These are phyloP conservation scores for Aspergillus incahuasiensis DNA, from an alignment of 495 filamentous ascomycete species.

Conservation along the genomic window DNA sequence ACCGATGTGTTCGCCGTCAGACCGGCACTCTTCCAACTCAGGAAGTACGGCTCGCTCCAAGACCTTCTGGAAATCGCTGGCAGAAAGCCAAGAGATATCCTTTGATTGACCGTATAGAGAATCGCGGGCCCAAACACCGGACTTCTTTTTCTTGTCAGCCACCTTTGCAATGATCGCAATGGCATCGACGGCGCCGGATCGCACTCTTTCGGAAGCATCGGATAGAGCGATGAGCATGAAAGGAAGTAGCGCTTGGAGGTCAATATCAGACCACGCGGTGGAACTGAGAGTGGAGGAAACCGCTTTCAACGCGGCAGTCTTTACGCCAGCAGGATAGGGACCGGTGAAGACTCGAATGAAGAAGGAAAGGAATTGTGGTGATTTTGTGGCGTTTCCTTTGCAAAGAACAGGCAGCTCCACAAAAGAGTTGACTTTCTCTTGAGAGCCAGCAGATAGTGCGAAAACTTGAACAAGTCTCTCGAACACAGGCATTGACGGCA, in stretches of 20 bases:
- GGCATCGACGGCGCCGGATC: slow-evolving; percentile 67
- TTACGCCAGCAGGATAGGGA: slow-evolving; percentile 59
- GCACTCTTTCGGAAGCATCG: slow-evolving; percentile 68
- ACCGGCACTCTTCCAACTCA: slow-evolving; percentile 72
- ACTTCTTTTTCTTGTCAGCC: slow-evolving; percentile 39
- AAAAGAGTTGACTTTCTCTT: slow-evolving; percentile 51
- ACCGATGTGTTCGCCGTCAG: slow-evolving; percentile 63
- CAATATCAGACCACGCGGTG: slow-evolving; percentile 44
- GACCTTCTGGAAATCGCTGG: slow-evolving; percentile 52
- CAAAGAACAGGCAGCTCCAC: slow-evolving; percentile 54
- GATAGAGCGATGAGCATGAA: slow-evolving; percentile 69
- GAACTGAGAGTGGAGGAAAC: slow-evolving; percentile 51
- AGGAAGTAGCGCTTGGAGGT: slow-evolving; percentile 73
- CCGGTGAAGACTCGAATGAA: slow-evolving; percentile 71
- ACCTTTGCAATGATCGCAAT: slow-evolving; percentile 43
- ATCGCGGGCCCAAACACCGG: slow-evolving; percentile 46
- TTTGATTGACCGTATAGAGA: slow-evolving; percentile 54
- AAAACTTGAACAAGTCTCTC: slow-evolving; percentile 61
- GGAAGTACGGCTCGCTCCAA: slow-evolving; percentile 61
- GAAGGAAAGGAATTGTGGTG: slow-evolving; percentile 70
- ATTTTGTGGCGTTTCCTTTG: slow-evolving; percentile 48
- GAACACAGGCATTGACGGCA: slow-evolving; percentile 35
- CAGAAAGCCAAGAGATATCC: slow-evolving; percentile 54
- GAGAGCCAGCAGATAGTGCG: slow-evolving; percentile 49
- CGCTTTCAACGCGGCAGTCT: slow-evolving; percentile 61